Evolutionary conservation across 257 asterid genomes (phyloP).

Genomic region (Cruciata laevipes): DNA sequence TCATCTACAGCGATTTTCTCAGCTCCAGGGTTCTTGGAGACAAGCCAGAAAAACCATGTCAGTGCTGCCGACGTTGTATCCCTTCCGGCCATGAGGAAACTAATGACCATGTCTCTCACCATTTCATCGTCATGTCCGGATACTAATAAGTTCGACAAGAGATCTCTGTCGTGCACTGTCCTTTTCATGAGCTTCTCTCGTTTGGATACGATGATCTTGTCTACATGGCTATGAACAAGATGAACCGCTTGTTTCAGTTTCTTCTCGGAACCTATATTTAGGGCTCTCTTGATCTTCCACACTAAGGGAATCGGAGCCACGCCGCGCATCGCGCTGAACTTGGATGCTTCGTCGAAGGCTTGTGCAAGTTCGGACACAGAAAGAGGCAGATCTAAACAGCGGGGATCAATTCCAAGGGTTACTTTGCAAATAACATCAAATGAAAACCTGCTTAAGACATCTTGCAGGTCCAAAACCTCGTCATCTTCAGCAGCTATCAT

Average conservation of each 20-base stretch:
- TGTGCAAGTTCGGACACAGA: conserved; percentile 33
- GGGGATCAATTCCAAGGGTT: conserved; percentile 12
- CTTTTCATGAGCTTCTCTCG: conserved; percentile 6
- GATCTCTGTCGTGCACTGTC: conserved; percentile 27
- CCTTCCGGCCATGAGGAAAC: conserved; percentile 64
- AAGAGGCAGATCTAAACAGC: conserved; percentile 17
- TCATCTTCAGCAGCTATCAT: conserved; percentile 19
- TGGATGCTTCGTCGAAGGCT: conserved; percentile 54
- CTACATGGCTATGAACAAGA: conserved; percentile 33
- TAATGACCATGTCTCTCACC: conserved; percentile 49
- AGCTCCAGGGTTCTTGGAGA: conserved; percentile 31
- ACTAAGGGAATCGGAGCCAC: conserved; percentile 36
- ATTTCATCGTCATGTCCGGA: conserved; percentile 36
- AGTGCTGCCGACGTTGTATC: conserved; percentile 64
- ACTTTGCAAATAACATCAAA: conserved; percentile 22
- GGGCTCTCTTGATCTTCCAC: conserved; percentile 49
- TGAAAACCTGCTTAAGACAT: conserved; percentile 18
- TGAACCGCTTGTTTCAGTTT: conserved; percentile 35
- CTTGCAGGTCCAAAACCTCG: conserved; percentile 14
- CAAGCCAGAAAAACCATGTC: conserved; percentile 63
- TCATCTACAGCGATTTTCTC: conserved; percentile 35
- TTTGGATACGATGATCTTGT: conserved; percentile 26
- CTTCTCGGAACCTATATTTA: conserved; percentile 54
- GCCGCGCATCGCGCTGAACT: conserved; percentile 48
- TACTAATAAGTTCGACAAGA: conserved; percentile 36